phyloP scores from a whole-genome alignment of 139 green algal genomes.

The Parachlorella kessleri region DNA sequence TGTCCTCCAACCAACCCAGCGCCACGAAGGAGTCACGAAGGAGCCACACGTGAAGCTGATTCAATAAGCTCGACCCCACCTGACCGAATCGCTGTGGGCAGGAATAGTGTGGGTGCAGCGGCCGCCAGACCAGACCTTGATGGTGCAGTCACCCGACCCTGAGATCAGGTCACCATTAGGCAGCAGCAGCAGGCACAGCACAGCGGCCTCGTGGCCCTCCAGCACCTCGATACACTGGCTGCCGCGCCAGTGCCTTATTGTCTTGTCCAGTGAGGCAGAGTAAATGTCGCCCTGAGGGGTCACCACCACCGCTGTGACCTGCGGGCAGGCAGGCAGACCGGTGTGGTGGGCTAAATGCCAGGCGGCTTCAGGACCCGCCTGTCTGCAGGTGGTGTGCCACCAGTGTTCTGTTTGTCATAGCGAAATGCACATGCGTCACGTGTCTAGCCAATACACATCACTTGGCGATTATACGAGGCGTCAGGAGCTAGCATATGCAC shows the following conservation, averaged over 20 bases:
- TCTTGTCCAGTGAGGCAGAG: conserved; percentile 87
- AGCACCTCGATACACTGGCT: conserved; percentile 54
- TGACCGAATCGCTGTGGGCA: conserved; percentile 86
- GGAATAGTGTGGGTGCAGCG: conserved; percentile 65
- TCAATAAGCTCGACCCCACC: too few relatives aligned
- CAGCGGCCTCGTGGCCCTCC: conserved; percentile 77
- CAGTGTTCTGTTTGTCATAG: too few relatives aligned
- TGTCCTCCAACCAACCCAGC: too few relatives aligned
- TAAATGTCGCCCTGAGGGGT: conserved; percentile 63
- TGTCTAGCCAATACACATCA: too few relatives aligned
- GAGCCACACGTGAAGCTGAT: too few relatives aligned
- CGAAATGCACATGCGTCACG: too few relatives aligned
- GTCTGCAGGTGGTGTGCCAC: too few relatives aligned
- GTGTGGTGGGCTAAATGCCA: too few relatives aligned
- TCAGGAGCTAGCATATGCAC: too few relatives aligned
- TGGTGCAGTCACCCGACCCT: conserved; percentile 74
- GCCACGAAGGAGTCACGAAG: too few relatives aligned
- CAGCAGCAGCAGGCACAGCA: conserved; percentile 77
- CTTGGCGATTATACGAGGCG: too few relatives aligned
- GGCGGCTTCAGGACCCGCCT: too few relatives aligned
- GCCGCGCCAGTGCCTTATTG: conserved; percentile 72
- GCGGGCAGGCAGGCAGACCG: background rate
- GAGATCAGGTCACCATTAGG: conserved; percentile 72
- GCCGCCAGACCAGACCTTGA: conserved; percentile 50
- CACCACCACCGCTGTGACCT: conserved; percentile 79